Percentiles rank a stretch among this genome's conserved stretches.
phyloP scores from a whole-genome alignment of 176 grass and related monocot species.

The Cocos nucifera region DNA sequence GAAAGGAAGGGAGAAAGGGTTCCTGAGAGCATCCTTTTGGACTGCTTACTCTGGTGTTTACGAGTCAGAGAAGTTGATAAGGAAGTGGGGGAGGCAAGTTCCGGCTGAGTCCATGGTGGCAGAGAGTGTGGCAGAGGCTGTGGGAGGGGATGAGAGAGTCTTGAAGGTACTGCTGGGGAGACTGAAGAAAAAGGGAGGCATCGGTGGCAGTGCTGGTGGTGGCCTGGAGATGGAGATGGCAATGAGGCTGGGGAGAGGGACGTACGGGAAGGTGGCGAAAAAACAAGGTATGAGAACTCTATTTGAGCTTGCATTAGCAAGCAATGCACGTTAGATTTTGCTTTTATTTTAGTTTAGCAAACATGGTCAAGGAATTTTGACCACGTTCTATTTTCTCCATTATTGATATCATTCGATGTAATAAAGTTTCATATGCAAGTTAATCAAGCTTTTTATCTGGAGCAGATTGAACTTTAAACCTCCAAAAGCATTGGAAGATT shows the following conservation, averaged over 20 bases:
- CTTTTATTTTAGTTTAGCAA: no score
- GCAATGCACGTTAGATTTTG: no score
- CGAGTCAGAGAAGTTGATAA: slow-evolving; percentile 44
- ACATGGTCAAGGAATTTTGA: no score
- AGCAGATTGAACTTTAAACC: no score
- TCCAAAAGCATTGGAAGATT: no score
- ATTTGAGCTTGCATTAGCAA: slow-evolving; percentile 34
- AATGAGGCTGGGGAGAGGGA: slow-evolving; percentile 58
- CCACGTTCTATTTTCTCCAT: no score
- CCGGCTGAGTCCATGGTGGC: slow-evolving; percentile 28
- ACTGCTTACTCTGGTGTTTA: slow-evolving; percentile 34
- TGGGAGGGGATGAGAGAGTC: slow-evolving; percentile 49
- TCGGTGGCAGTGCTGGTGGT: slow-evolving; percentile 12
- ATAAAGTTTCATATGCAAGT: no score
- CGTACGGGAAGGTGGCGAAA: slow-evolving; percentile 83
- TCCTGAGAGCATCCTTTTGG: slow-evolving; percentile 75
- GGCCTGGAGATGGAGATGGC: slow-evolving; percentile 64
- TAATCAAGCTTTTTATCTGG: no score
- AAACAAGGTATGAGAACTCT: slow-evolving; percentile 62
- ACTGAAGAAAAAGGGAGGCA: slow-evolving; percentile 18
- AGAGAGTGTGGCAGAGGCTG: slow-evolving; percentile 32
- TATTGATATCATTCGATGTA: no score
- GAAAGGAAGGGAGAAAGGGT: slow-evolving; percentile 68
- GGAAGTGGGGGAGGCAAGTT: slow-evolving; percentile 53
- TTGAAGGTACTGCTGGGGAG: slow-evolving; percentile 44